Base-by-base conservation (phyloP, 75 land plant genomes). In the Azolla pinnata region DNA sequence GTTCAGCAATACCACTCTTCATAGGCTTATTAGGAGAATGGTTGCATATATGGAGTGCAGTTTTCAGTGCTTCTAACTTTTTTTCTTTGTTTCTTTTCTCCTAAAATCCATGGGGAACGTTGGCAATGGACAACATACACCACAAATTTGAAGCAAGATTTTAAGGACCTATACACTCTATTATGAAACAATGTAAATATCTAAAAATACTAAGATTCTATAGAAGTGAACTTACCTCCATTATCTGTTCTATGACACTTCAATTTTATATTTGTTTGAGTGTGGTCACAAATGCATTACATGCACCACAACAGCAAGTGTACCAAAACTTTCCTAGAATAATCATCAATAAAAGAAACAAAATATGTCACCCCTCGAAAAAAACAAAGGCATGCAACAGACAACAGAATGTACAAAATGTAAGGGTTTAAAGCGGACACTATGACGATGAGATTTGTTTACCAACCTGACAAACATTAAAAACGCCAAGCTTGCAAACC, bases 291-390 rank as follows among this genome's bases (percentile, higher is more conserved):
- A 26, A 26, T 26, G 29, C 17, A 0, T n/a, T 4, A 26, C 24
- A 1, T 26, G 29, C 5, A 29, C 56, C 0, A 25, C 7, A 25
- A 25, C 1, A 54, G 7, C 17, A 26, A 26, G 14, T n/a, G 28
- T 0, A 54, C 56, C 56, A 26, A 54, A 23, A 26, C 28, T 26
- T 27, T 54, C 2, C 2, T 17, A 7, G 56, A 27, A 26, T 26
- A 54, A 29, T 54, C 56, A 54, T 33, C 56, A 25, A 54, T 54
- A 12, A 54, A 54, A 0, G 56, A 54, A 10, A 53, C 25, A 27
- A 54, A 54, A 54, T 54, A 54, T 54, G 0, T 0, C 12, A 16
- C 56, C 29, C 14, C 29, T 0, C 29, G 4, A 25, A 54, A 12
- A 0, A n/a, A 23, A 0, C 7, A 29, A 18, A 33, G 29, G 30